Conservation (phyloP, 1,284 basidiomycete genomes). For the Sanguinoderma infundibulare region DNA sequence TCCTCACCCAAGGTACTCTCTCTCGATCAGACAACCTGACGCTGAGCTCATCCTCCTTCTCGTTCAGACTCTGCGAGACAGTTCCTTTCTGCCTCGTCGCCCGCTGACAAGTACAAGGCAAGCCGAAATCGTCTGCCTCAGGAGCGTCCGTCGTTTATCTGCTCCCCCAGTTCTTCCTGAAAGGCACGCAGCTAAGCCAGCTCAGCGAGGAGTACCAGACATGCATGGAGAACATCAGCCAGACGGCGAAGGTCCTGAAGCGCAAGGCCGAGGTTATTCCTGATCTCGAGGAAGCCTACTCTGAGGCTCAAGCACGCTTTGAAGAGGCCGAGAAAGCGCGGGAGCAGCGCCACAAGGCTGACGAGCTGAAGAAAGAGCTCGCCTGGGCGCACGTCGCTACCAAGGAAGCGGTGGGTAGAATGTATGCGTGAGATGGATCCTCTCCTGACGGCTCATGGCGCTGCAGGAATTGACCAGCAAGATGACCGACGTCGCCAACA, state of each 20-base stretch:
- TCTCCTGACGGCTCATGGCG: neutral
- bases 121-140: constrained; percentile 18
- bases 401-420: constrained; percentile 61
- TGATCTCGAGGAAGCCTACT: constrained; percentile 66
- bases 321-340: constrained; percentile 76
- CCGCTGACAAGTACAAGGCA: constrained; percentile 91
- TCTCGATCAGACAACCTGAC: neutral
- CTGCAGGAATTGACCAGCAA: constrained; percentile 55
- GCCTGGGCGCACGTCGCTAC: constrained; percentile 89
- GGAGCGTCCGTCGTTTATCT: neutral
- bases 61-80: constrained; percentile 54
- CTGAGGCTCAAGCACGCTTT: constrained; percentile 66
- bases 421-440: neutral
- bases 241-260: constrained; percentile 64
- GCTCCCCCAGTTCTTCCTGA: constrained; percentile 81
- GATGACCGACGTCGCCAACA: constrained; percentile 54
- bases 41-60: neutral
- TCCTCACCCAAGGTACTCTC: constrained; percentile 84
- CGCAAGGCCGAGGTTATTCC: constrained; percentile 77
- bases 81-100: constrained; percentile 86
- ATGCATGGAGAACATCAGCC: constrained; percentile 73
- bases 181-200: constrained; percentile 91
- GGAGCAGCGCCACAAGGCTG: constrained; percentile 69
- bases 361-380: constrained; percentile 78
- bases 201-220: constrained; percentile 87